Evolutionary conservation across 768 basidiomycete genomes (phyloP).

Genomic region (Xanthoconium stramineum): DNA sequence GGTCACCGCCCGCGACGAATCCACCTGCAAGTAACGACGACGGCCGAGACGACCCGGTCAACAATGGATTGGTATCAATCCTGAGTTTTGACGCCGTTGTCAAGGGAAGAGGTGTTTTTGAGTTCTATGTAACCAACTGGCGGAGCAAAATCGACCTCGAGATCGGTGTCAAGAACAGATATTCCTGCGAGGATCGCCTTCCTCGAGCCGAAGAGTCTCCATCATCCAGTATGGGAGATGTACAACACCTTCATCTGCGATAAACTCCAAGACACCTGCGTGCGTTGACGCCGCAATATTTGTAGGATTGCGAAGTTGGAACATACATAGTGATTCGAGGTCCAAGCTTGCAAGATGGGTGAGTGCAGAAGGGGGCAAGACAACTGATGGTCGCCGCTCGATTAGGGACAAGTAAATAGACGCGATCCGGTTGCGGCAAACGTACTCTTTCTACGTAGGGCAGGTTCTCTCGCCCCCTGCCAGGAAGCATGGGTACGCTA

Average conservation of each 20-base stretch:
- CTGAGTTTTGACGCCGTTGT: conserved; percentile 98
- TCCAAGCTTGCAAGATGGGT: conserved; percentile 86
- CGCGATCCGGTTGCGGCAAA: conserved; percentile 36
- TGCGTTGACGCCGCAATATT: conserved; percentile 86
- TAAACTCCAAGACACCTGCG: conserved; percentile 97
- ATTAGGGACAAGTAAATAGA: conserved; percentile 9
- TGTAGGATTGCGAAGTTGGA: conserved; percentile 87
- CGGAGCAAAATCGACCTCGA: conserved; percentile 96
- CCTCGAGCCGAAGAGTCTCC: conserved; percentile 88
- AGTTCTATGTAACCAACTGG: conserved; percentile 96
- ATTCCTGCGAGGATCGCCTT: conserved; percentile 93
- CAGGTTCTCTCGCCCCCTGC: conserved; percentile 82
- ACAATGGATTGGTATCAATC: conserved; percentile 85
- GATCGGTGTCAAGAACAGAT: conserved; percentile 88
- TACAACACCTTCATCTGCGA: conserved; percentile 93
- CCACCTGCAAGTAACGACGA: conserved; percentile 70
- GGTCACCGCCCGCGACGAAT: conserved; percentile 58
- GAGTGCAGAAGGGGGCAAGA: conserved; percentile 95
- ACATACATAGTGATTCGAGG: conserved; percentile 92
- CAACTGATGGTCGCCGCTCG: conserved; percentile 50
- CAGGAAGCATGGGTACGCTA: conserved; percentile 90
- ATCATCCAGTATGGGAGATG: conserved; percentile 99
- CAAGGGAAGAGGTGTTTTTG: conserved; percentile 68
- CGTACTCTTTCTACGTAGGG: conserved; percentile 95
- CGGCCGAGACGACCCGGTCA: conserved; percentile 82